Conservation (phyloP, 108 stramenopile genomes). For the Cyclotella sp. region DNA sequence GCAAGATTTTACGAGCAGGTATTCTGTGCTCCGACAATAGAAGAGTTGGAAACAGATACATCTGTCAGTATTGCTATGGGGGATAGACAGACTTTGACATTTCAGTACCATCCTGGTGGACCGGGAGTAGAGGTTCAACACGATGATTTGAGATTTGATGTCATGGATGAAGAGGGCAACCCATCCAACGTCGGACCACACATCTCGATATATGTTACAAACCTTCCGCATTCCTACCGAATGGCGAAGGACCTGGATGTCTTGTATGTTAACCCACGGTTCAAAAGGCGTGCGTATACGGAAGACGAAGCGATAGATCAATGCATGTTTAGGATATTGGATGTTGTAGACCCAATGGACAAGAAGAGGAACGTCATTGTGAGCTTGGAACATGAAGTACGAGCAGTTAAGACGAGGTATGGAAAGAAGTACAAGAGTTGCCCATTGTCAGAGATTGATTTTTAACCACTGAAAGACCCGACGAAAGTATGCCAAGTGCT, state of each 20-base stretch:
- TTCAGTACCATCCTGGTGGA: conserved; percentile 52
- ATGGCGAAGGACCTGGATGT: conserved; percentile 49
- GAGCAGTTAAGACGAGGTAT: conserved; percentile 61
- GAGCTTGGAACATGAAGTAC: conserved; percentile 63
- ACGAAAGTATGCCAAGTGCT: background rate
- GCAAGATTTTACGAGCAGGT: conserved; percentile 65
- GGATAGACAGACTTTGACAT: conserved; percentile 70
- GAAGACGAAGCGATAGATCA: conserved; percentile 65
- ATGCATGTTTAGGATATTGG: conserved; percentile 70
- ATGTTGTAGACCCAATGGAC: conserved; percentile 64
- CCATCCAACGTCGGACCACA: conserved; percentile 70
- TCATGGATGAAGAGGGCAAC: conserved; percentile 41
- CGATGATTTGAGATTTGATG: conserved; percentile 61
- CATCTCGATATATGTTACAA: conserved; percentile 61
- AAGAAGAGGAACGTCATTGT: conserved; percentile 42
- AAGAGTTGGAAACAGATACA: conserved; percentile 9
- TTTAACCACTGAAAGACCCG: background rate
- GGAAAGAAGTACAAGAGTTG: conserved; percentile 78
- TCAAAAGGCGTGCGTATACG: conserved; percentile 61
- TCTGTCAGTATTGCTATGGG: conserved; percentile 60
- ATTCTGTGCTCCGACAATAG: conserved; percentile 50
- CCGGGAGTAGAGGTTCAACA: conserved; percentile 42
- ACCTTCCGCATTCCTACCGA: conserved; percentile 42
- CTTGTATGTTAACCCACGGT: conserved; percentile 63
- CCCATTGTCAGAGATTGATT: conserved; percentile 52